phyloP scores from a whole-genome alignment of 495 filamentous ascomycete species.

The Chlorociboria aeruginascens region DNA sequence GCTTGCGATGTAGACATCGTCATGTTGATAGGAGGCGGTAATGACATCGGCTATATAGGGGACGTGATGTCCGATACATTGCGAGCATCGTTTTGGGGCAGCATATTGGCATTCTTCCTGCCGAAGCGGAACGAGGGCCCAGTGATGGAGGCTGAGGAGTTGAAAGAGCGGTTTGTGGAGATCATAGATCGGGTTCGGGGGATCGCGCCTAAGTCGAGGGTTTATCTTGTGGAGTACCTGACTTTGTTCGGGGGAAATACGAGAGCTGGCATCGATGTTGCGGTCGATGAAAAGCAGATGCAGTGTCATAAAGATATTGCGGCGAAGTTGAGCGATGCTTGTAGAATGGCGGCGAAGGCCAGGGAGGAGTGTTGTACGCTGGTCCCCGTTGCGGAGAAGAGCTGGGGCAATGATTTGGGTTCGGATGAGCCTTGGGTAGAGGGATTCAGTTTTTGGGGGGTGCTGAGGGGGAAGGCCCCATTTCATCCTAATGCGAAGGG shows the following conservation, averaged over 20 bases:
- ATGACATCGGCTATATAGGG: conserved; percentile 34
- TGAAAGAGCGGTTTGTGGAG: conserved; percentile 21
- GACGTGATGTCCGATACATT: conserved; percentile 25
- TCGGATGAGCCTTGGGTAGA: background rate
- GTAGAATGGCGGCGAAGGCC: conserved; percentile 17
- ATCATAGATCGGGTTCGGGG: conserved; percentile 28
- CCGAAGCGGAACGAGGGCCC: background rate
- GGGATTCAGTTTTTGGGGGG: background rate
- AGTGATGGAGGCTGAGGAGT: conserved; percentile 15
- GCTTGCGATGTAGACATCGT: conserved; percentile 28
- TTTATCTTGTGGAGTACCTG: conserved; percentile 34
- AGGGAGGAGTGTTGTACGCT: background rate
- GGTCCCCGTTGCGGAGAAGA: background rate
- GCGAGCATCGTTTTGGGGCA: background rate
- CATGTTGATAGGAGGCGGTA: conserved; percentile 31
- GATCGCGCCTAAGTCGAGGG: conserved; percentile 23
- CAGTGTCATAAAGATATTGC: conserved; percentile 23
- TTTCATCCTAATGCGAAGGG: background rate
- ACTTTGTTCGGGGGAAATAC: conserved; percentile 27
- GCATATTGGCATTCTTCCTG: conserved; percentile 1
- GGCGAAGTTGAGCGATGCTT: conserved; percentile 21
- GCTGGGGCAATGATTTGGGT: background rate
- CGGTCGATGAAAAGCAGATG: conserved; percentile 25
- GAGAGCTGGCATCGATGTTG: conserved; percentile 21
- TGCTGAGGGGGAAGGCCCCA: background rate